Conservation (phyloP, 2,329 filamentous ascomycete species). For the Onygenales sp. region DNA sequence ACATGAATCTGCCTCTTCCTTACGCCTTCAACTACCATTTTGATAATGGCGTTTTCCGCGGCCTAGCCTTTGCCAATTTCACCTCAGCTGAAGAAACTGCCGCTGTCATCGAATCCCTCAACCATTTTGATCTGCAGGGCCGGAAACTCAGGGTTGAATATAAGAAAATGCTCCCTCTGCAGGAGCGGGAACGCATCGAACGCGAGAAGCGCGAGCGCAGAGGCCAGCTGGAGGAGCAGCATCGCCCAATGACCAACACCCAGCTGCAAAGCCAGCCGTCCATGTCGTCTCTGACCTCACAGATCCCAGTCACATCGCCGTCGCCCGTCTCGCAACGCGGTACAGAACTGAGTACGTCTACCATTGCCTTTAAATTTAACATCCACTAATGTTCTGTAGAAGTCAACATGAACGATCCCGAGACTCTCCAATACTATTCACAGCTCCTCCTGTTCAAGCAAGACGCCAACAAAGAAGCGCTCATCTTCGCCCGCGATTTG, state of each 20-base stretch:
- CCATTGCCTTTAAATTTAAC: conserved; percentile 8
- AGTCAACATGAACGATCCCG: conserved; percentile 83
- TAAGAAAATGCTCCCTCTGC: conserved; percentile 97
- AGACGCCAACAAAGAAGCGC: conserved; percentile 63
- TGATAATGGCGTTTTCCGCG: conserved; percentile 93
- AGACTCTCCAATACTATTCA: conserved; percentile 79
- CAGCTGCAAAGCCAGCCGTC: conserved; percentile 78
- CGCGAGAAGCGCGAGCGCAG: conserved; percentile 92
- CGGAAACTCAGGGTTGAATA: conserved; percentile 94
- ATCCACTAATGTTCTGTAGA: conserved; percentile 35
- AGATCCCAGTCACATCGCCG: conserved; percentile 54
- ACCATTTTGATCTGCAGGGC: conserved; percentile 90
- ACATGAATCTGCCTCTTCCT: conserved; percentile 83
- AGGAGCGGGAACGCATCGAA: conserved; percentile 91
- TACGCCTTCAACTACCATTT: conserved; percentile 99
- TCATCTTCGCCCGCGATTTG: conserved; percentile 74
- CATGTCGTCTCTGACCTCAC: conserved; percentile 64
- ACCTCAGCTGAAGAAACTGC: conserved; percentile 91
- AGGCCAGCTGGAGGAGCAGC: conserved; percentile 93
- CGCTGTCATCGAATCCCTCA: conserved; percentile 84
- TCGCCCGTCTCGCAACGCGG: conserved; percentile 54
- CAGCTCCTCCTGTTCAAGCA: conserved; percentile 84
- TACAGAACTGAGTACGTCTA: conserved; percentile 27
- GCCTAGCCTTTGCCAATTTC: conserved; percentile 95
- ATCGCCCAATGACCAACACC: conserved; percentile 57